A percentile compares a stretch with the other conserved stretches of the same genome.
These are phyloP conservation scores for Erysimum cheiranthoides DNA, from an alignment of 345 rosid species.

Conservation along the genomic window DNA sequence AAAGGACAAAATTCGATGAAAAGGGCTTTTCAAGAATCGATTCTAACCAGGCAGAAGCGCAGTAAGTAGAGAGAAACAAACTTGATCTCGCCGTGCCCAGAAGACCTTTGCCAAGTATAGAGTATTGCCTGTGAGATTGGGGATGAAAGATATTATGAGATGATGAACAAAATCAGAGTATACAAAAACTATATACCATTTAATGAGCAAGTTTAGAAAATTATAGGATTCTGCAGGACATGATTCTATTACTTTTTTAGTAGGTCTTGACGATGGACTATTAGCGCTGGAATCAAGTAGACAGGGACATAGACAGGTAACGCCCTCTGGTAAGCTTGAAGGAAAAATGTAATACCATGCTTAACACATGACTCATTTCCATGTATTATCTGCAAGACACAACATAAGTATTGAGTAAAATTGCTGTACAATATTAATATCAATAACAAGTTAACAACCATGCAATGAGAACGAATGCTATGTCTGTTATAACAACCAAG, in stretches of 20 bases:
- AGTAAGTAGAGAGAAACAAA: slow-evolving; percentile 84
- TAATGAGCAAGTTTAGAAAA: neutral
- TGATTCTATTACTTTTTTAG: slow-evolving; percentile 59
- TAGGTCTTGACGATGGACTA: slow-evolving; percentile 91
- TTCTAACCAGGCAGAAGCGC: slow-evolving; percentile 92
- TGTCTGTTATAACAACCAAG: neutral
- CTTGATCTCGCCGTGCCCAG: slow-evolving; percentile 93
- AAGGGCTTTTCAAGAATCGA: slow-evolving; percentile 12
- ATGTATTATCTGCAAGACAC: slow-evolving; percentile 77
- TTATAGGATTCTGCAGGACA: neutral
- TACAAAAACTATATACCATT: neutral
- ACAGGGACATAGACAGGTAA: slow-evolving; percentile 92
- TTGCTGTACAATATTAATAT: neutral
- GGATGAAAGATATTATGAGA: slow-evolving; percentile 7
- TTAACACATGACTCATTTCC: slow-evolving; percentile 78
- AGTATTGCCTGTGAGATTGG: slow-evolving; percentile 62
- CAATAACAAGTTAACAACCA: neutral
- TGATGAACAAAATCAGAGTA: slow-evolving; percentile 9
- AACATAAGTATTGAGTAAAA: slow-evolving; percentile 23
- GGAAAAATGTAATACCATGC: slow-evolving; percentile 68
- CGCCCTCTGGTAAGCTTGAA: slow-evolving; percentile 87
- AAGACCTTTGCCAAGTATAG: slow-evolving; percentile 79
- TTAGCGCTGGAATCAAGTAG: slow-evolving; percentile 84
- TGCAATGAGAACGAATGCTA: neutral
- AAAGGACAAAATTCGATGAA: neutral